Conservation (phyloP, 768 basidiomycete species). For the Kwoniella newhampshirensis region DNA sequence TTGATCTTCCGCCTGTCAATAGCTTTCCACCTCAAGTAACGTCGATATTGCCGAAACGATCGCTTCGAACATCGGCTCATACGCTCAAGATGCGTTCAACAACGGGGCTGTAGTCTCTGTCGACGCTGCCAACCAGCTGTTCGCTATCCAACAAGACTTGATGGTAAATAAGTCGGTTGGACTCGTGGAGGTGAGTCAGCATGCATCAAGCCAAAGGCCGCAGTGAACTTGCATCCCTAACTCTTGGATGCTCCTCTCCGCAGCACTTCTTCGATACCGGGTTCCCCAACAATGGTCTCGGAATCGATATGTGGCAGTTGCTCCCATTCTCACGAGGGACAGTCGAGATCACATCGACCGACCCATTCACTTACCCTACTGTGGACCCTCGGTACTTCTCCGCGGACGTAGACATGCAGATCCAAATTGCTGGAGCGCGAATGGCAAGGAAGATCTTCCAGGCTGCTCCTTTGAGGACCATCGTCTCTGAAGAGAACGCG, state of each 20-base stretch:
- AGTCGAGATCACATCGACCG: slow-evolving; percentile 64
- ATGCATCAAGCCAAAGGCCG: too few species aligned
- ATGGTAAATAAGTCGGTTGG: slow-evolving; percentile 34
- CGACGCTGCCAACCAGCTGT: slow-evolving; percentile 40
- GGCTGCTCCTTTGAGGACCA: slow-evolving; percentile 59
- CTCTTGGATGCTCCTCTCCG: background rate
- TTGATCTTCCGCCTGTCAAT: too few species aligned
- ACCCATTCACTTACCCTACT: slow-evolving; percentile 63
- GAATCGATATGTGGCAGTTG: slow-evolving; percentile 45
- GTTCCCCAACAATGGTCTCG: slow-evolving; percentile 29
- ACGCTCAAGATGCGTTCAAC: slow-evolving; percentile 27
- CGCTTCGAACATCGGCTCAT: slow-evolving; percentile 16
- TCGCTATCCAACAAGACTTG: slow-evolving; percentile 41
- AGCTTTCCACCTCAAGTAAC: slow-evolving; percentile 25
- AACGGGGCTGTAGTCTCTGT: slow-evolving; percentile 38
- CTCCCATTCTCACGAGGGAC: slow-evolving; percentile 58
- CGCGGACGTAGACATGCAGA: slow-evolving; percentile 46
- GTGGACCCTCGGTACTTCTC: slow-evolving; percentile 68
- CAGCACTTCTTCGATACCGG: slow-evolving; percentile 22
- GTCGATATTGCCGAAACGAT: slow-evolving; percentile 31
- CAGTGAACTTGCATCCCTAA: slow-evolving; percentile 20
- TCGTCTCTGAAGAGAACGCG: slow-evolving; percentile 57
- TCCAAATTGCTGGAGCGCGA: slow-evolving; percentile 58
- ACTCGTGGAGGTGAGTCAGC: slow-evolving; percentile 46
- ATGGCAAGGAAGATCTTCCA: slow-evolving; percentile 62